Base-by-base conservation (phyloP, 2,329 filamentous ascomycete genomes). In the Lachnellula hyalina region DNA sequence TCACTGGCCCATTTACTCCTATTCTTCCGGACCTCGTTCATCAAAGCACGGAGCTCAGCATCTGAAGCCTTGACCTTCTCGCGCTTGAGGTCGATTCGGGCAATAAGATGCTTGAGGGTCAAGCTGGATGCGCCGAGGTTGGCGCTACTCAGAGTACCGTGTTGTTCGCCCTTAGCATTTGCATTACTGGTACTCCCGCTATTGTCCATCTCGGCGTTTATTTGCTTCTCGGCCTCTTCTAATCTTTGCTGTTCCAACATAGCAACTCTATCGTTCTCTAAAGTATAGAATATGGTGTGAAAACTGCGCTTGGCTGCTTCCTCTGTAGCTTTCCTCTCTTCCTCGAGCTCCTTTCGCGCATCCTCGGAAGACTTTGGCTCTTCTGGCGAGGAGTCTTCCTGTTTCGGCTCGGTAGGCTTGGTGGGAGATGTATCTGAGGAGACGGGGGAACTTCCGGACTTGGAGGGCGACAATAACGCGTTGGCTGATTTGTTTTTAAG, bases 1-100 rank as follows among this genome's bases (percentile, higher is more conserved):
- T 97, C 94, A 70, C 89, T 97, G 3, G 94, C 93, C 94, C 94
- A 99, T 74, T 99, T 99, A 73, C 93, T 97, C 66, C 94, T 82
- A 65, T 97, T 97, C 72, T 97, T 99, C 61, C 94, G 84, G 17
- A 99, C 94, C 72, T 99, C 94, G 65, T 94, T 96, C 82, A 99
- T 96, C 55, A 99, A 76, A 49, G 87, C 90, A 56, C 94, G 85
- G 56, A 99, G 77, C 68, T 99, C 93, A 23, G 91, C 88, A 74
- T 99, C 94, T 1, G 92, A 96, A 17, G 94, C 93, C 69, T 86
- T 84, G 51, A 99, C 93, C 74, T 90, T 84, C 61, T 90, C 86
- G 67, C 94, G 86, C 74, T 96, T 94, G 73, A 89, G 83, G 71
- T 99, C 94, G 68, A 99, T 96, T 54, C 92, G 84, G 42, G 92